Conservation (phyloP, 1,139 yeast genomes). For the Nakaseomyces delphensis region DNA sequence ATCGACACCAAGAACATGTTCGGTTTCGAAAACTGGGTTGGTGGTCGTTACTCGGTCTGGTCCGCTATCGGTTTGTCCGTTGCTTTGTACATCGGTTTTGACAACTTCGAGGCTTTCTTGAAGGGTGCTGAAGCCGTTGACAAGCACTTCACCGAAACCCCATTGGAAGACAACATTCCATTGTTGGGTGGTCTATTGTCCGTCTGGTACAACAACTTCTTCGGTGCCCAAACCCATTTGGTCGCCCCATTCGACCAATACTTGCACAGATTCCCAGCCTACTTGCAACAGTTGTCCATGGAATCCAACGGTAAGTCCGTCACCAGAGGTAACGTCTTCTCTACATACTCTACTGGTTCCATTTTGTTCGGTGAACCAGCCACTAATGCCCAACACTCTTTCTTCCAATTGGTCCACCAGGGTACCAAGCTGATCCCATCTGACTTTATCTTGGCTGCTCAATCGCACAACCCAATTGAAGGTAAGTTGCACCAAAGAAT, state of each 20-base stretch:
- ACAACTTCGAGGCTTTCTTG: slow-evolving; percentile 81
- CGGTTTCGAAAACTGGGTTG: slow-evolving; percentile 97
- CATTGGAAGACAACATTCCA: slow-evolving; percentile 87
- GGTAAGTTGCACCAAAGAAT: slow-evolving; percentile 88
- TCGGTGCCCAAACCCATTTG: slow-evolving; percentile 94
- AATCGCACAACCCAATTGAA: slow-evolving; percentile 96
- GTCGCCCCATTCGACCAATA: slow-evolving; percentile 98
- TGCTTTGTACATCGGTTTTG: slow-evolving; percentile 89
- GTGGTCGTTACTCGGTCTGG: slow-evolving; percentile 99
- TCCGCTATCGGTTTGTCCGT: slow-evolving; percentile 95
- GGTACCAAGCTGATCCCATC: slow-evolving; percentile 97
- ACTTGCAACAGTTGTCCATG: slow-evolving; percentile 96
- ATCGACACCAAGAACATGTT: slow-evolving; percentile 97
- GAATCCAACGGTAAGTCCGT: slow-evolving; percentile 98
- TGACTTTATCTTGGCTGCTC: slow-evolving; percentile 93
- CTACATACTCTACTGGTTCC: slow-evolving; percentile 92
- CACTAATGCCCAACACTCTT: slow-evolving; percentile 97
- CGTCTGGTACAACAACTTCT: slow-evolving; percentile 98
- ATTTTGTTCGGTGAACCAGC: slow-evolving; percentile 98
- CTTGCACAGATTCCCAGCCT: slow-evolving; percentile 98
- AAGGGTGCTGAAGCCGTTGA: slow-evolving; percentile 98
- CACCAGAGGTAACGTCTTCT: slow-evolving; percentile 81
- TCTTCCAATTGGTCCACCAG: slow-evolving; percentile 98
- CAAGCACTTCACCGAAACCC: slow-evolving; percentile 75
- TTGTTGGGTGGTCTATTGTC: slow-evolving; percentile 84